phyloP scores from a whole-genome alignment of 1,284 basidiomycete species.

The Stygiomarasmius scandens region DNA sequence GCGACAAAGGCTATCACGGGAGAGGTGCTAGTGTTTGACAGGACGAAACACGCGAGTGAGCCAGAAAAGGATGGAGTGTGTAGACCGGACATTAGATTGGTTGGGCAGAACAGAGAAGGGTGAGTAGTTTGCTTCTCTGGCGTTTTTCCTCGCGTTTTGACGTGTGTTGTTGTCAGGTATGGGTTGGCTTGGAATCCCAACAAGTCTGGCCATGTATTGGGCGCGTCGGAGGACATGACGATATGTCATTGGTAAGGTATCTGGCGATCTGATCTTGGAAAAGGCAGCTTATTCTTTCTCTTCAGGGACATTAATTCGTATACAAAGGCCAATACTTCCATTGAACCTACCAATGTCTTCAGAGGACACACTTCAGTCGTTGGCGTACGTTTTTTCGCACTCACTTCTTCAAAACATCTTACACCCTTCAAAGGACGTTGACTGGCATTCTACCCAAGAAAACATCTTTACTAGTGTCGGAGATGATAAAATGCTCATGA shows the following conservation, averaged over 20 bases:
- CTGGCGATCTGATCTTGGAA: not conserved
- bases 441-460: conserved; percentile 89
- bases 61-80: conserved; percentile 85
- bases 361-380: conserved; percentile 89
- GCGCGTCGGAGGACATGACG: conserved; percentile 95
- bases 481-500: conserved; percentile 92
- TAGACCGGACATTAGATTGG: conserved; percentile 88
- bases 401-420: conserved; percentile 6
- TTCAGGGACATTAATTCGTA: conserved; percentile 91
- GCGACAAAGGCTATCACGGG: conserved; percentile 93
- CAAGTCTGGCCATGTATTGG: conserved; percentile 84
- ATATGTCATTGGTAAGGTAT: conserved; percentile 86
- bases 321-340: conserved; percentile 74
- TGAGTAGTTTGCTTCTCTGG: conserved; percentile 38
- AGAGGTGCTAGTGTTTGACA: conserved; percentile 92
- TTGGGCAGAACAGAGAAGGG: conserved; percentile 94
- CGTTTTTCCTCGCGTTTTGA: conserved; percentile 10
- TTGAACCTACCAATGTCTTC: conserved; percentile 85
- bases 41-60: conserved; percentile 95
- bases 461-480: conserved; percentile 95
- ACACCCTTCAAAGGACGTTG: conserved; percentile 77
- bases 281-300: conserved; percentile 8
- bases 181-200: conserved; percentile 91
- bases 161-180: conserved; percentile 57
- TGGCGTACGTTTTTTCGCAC: conserved; percentile 59